Percentiles rank a stretch among this genome's conserved stretches.
Conservation (phyloP, 2,329 filamentous ascomycete genomes). For the Madurella fahalii region DNA sequence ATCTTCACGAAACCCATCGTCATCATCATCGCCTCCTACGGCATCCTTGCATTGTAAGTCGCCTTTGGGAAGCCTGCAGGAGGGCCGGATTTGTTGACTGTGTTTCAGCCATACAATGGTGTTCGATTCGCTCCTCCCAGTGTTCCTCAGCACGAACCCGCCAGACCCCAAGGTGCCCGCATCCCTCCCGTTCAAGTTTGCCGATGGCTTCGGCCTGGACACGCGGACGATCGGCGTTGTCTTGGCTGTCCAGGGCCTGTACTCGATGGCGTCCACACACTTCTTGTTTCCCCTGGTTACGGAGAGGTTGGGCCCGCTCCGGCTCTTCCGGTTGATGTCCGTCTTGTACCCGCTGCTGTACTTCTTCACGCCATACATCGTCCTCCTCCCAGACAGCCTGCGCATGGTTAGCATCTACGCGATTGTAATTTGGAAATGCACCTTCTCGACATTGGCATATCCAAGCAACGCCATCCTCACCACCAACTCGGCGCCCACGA, state of each 20-base stretch:
- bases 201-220: conserved; percentile 77
- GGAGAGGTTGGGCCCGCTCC: conserved; percentile 69
- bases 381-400: conserved; percentile 69
- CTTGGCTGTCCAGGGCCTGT: conserved; percentile 81
- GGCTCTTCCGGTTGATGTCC: conserved; percentile 77
- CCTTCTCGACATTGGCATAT: conserved; percentile 85
- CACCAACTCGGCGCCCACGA: conserved; percentile 80
- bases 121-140: conserved; percentile 88
- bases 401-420: conserved; percentile 72
- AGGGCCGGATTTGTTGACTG: conserved; percentile 27
- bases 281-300: conserved; percentile 78
- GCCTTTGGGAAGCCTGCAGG: conserved; percentile 1
- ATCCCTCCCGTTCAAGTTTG: conserved; percentile 80
- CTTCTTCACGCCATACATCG: conserved; percentile 80
- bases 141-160: conserved; percentile 72
- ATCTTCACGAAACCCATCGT: conserved; percentile 83
- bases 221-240: conserved; percentile 84
- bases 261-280: conserved; percentile 83
- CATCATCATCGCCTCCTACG: conserved; percentile 83
- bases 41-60: conserved; percentile 89
- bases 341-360: conserved; percentile 85
- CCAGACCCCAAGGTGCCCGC: conserved; percentile 46
- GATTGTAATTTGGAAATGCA: conserved; percentile 86
- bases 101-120: conserved; percentile 82
- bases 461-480: conserved; percentile 86